Evolutionary conservation across 371 early-diverging fungal species (phyloP).

Genomic region (Circinella umbellata): DNA sequence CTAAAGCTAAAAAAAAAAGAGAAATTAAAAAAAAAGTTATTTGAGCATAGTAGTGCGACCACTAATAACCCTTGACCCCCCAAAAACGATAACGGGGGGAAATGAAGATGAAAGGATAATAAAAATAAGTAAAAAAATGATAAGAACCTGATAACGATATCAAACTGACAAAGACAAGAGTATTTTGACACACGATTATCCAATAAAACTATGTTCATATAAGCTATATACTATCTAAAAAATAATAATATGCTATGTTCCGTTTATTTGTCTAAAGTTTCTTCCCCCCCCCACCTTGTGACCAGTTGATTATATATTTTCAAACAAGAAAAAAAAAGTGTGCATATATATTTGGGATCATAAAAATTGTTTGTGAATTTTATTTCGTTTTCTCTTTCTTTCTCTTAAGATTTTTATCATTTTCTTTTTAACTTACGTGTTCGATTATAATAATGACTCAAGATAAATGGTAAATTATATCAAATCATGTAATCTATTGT

Average conservation of each 20-base stretch:
- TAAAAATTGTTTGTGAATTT: too few relatives aligned
- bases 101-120: not conserved
- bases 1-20: too few relatives aligned
- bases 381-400: slow-evolving; percentile 3
- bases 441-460: not conserved
- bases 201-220: slow-evolving; percentile 1
- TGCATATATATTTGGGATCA: too few relatives aligned
- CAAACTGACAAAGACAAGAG: not conserved
- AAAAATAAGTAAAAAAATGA: not conserved
- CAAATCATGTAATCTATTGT: too few relatives aligned
- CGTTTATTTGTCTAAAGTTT: too few relatives aligned
- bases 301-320: too few relatives aligned
- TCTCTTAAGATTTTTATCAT: not conserved
- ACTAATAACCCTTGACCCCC: too few relatives aligned
- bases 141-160: slow-evolving; percentile 5
- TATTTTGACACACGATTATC: slow-evolving; percentile 1
- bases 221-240: not conserved
- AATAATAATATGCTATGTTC: too few relatives aligned
- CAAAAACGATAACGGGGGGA: not conserved
- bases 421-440: not conserved
- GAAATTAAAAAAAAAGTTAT: too few relatives aligned
- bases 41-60: too few relatives aligned
- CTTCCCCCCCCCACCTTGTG: too few relatives aligned
- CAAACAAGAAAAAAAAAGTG: too few relatives aligned
- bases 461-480: not conserved